Base-by-base conservation (phyloP, 257 asterid species). In the Capsicum chinense region DNA sequence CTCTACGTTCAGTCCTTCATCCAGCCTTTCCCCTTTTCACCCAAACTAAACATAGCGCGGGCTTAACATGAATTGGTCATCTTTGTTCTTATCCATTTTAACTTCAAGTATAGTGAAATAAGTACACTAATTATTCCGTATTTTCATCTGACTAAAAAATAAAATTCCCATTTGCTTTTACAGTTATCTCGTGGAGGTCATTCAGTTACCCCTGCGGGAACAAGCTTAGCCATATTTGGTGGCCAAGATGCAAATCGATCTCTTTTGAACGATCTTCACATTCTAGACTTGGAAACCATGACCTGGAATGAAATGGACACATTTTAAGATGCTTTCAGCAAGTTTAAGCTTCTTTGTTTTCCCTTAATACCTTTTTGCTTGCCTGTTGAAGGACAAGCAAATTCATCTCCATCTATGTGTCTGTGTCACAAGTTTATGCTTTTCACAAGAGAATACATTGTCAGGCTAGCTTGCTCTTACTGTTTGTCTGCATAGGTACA, bases 131-230 rank as follows among this genome's bases (percentile, higher is more conserved):
- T 52, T 54, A 26, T 74, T 76, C 54, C 26, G 48, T 76, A 26
- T 76, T 76, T 15, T 26, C 0, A n/a, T 74, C 50, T 76, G 63
- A 76, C 48, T 54, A 54, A 52, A 47, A 74, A 60, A 47, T 50
- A 79, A 44, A 83, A 52, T 52, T 85, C 64, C 58, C 19, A 35
- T 42, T 37, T 84, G 73, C 15, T 79, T 81, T 60, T 81, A 62
- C 84, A 97, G 99, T 91, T 91, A 79, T 95, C 98, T 84, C 98
- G 98, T 54, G 99, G 99, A 79, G 99, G 99, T 82, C 99, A 97
- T 79, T 91, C 99, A 71, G 98, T 91, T 83, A 92, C 94, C 86
- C 88, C 88, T 79, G 98, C 89, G 67, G 98, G 98, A 60, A 88
- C 92, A 85, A 92, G 95, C 87, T 86, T 96, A 82, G 98, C 93